A percentile compares a stretch with the other conserved stretches of the same genome.
These are phyloP conservation scores for Phylloporus rhodoxanthus DNA, from an alignment of 768 basidiomycete species.

Conservation along the genomic window DNA sequence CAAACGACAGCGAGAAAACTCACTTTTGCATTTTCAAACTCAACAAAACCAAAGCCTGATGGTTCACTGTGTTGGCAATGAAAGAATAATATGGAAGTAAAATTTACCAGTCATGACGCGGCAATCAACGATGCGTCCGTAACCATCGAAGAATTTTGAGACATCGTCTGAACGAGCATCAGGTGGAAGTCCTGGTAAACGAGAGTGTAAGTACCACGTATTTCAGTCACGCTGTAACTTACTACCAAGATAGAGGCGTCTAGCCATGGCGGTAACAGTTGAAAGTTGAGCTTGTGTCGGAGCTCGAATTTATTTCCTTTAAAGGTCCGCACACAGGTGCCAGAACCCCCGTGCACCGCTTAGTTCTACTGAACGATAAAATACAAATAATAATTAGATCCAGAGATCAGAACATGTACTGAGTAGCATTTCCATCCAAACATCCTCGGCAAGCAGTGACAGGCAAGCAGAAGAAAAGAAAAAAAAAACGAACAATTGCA, in stretches of 20 bases:
- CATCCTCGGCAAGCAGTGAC: neutral
- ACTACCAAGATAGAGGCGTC: constrained; percentile 86
- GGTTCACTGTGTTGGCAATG: constrained; percentile 13
- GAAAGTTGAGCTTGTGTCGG: constrained; percentile 24
- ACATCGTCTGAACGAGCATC: constrained; percentile 83
- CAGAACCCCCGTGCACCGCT: constrained; percentile 17
- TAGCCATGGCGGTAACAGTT: constrained; percentile 54
- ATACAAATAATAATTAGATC: neutral
- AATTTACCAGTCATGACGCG: constrained; percentile 87
- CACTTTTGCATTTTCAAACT: constrained; percentile 84
- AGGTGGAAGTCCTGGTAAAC: constrained; percentile 61
- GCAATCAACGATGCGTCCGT: constrained; percentile 83
- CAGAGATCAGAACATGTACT: neutral
- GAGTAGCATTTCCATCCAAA: neutral
- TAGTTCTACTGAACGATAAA: neutral
- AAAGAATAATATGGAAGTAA: neutral
- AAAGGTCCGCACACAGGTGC: constrained; percentile 24
- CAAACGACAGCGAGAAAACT: neutral
- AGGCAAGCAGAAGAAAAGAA: neutral
- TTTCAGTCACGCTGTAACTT: constrained; percentile 25
- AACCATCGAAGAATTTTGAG: constrained; percentile 84
- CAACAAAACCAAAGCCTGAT: constrained; percentile 91
- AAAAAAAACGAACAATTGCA: constrained; percentile 7
- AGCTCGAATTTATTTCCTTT: constrained; percentile 29
- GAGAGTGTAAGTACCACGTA: neutral